phyloP scores from a whole-genome alignment of 2,329 filamentous ascomycete species.

The Stromatinia cepivora region DNA sequence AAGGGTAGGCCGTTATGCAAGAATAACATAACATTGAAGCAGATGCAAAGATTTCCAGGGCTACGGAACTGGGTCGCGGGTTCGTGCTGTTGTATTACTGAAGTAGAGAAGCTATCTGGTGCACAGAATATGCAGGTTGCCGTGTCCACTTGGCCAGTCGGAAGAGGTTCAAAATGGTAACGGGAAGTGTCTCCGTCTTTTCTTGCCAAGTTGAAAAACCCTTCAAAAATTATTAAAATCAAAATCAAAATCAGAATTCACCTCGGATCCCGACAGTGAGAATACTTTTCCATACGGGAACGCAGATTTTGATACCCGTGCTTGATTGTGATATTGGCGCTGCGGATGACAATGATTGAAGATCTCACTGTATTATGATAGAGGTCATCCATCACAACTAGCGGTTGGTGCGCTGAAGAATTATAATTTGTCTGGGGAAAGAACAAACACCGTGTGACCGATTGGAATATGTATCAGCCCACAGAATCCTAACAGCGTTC shows the following conservation, averaged over 20 bases:
- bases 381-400: constrained; percentile 8
- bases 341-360: constrained; percentile 4
- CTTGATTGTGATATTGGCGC: constrained; percentile 4
- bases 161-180: background rate
- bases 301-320: background rate
- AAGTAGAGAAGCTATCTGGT: constrained; percentile 6
- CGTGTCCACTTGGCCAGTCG: constrained; percentile 8
- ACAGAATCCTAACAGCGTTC: constrained; percentile 6
- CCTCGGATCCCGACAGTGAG: background rate
- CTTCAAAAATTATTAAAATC: background rate
- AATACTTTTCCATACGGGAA: constrained; percentile 10
- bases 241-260: background rate
- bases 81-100: constrained; percentile 13
- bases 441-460: background rate
- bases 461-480: constrained; percentile 15
- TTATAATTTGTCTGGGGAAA: constrained; percentile 10
- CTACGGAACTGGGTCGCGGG: constrained; percentile 19
- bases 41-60: constrained; percentile 17
- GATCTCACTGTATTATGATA: constrained; percentile 11
- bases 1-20: constrained; percentile 14
- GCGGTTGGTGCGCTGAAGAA: constrained; percentile 9
- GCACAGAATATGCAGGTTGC: constrained; percentile 17
- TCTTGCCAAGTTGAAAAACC: background rate
- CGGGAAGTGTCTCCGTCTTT: constrained; percentile 3
- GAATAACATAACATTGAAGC: constrained; percentile 2